These are phyloP conservation scores for Phytomonas sp. DNA, from an alignment of 208 protist genomes.

Conservation along the genomic window DNA sequence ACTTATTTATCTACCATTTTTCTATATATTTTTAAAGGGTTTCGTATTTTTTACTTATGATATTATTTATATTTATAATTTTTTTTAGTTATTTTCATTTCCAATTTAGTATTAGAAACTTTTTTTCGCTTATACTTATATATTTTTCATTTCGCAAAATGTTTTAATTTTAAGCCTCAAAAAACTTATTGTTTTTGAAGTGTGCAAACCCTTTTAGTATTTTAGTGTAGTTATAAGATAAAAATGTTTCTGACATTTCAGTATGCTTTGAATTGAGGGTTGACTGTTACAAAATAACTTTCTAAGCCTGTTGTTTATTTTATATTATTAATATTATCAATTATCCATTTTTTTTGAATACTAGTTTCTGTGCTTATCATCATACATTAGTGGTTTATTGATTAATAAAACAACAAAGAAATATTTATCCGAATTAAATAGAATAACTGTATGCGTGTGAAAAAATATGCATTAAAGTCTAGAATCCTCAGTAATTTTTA, in stretches of 20 bases:
- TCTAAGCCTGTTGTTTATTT: conserved; percentile 1
- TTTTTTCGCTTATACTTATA: conserved; percentile 10
- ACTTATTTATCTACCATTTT: background rate
- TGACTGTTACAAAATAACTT: background rate
- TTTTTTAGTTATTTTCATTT: conserved; percentile 18
- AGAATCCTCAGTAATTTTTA: background rate
- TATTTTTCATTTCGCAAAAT: conserved; percentile 9
- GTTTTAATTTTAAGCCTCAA: background rate
- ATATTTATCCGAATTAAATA: too few relatives aligned
- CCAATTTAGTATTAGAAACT: conserved; percentile 12
- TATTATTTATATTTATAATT: conserved; percentile 13
- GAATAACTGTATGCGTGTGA: too few relatives aligned
- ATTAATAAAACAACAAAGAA: background rate
- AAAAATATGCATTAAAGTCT: background rate
- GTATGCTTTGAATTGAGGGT: background rate
- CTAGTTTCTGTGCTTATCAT: conserved; percentile 12
- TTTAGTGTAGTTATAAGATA: conserved; percentile 5
- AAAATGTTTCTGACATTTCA: conserved; percentile 3
- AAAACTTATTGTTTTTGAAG: background rate
- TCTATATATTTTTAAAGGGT: background rate
- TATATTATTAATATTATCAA: conserved; percentile 11
- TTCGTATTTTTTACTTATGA: conserved; percentile 11
- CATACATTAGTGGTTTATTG: background rate
- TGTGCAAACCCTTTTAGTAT: conserved; percentile 1
- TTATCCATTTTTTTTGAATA: conserved; percentile 1